phyloP scores from a whole-genome alignment of 2,329 filamentous ascomycete species.

The Diaporthe amygdali region DNA sequence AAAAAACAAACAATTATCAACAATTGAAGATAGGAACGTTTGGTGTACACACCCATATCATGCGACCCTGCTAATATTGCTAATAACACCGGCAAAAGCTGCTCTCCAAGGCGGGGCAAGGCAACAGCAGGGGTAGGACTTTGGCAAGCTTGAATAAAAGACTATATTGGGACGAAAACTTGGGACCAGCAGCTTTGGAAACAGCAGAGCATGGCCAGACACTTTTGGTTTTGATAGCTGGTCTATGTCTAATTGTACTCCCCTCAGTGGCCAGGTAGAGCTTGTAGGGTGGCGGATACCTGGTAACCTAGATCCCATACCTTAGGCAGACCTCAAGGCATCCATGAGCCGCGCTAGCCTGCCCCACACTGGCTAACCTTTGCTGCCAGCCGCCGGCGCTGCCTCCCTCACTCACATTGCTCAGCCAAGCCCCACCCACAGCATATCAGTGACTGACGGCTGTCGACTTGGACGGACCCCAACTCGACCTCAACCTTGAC shows the following conservation, averaged over 20 bases:
- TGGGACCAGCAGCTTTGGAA: no score
- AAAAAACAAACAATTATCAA: background rate
- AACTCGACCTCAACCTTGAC: slow-evolving; percentile 12
- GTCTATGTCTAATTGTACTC: no score
- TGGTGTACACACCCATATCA: background rate
- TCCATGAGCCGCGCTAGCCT: slow-evolving; percentile 18
- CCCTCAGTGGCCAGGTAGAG: background rate
- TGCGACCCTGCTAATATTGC: background rate
- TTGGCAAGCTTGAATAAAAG: background rate
- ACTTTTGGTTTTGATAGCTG: background rate
- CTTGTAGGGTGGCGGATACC: background rate
- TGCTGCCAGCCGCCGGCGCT: slow-evolving; percentile 12
- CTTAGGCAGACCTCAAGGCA: slow-evolving; percentile 18
- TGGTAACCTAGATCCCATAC: no score
- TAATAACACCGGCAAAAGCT: background rate
- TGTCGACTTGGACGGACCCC: background rate
- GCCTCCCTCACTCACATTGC: background rate
- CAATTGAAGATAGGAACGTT: background rate
- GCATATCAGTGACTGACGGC: background rate
- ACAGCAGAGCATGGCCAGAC: background rate
- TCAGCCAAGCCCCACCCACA: slow-evolving; percentile 12
- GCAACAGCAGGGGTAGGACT: no score
- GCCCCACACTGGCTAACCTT: slow-evolving; percentile 10
- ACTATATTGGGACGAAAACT: background rate
- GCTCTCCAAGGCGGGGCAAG: background rate